These are phyloP conservation scores for Globisporangium alternatum DNA, from an alignment of 352 stramenopile species.

Conservation along the genomic window DNA sequence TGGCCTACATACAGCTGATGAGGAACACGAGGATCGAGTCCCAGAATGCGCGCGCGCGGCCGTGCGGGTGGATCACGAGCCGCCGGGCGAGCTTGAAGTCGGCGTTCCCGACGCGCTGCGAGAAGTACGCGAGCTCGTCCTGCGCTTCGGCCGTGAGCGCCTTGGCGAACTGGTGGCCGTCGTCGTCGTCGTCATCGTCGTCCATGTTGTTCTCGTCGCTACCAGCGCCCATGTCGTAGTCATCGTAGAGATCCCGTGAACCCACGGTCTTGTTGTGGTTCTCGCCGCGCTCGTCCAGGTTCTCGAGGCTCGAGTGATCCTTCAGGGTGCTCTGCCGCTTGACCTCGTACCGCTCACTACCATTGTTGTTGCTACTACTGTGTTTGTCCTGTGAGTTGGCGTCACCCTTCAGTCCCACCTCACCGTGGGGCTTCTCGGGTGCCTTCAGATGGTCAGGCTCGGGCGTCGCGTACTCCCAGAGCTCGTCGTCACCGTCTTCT, in stretches of 20 bases:
- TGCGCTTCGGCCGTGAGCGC: constrained; percentile 32
- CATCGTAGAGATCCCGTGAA: constrained; percentile 10
- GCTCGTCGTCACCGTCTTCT: not conserved
- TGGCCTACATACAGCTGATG: constrained; percentile 51
- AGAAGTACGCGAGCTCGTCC: constrained; percentile 69
- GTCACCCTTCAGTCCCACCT: not conserved
- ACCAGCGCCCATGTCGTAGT: not conserved
- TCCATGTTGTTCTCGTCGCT: constrained; percentile 11
- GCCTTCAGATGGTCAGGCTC: constrained; percentile 2
- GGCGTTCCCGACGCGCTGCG: constrained; percentile 35
- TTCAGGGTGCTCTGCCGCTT: constrained; percentile 8
- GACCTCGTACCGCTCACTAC: not conserved
- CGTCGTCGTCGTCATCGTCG: constrained; percentile 14
- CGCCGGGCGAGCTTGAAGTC: constrained; percentile 49
- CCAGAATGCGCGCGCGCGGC: constrained; percentile 49
- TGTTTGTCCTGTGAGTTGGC: not conserved
- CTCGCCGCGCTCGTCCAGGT: not conserved
- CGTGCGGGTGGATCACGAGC: constrained; percentile 65
- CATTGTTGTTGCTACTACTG: not conserved
- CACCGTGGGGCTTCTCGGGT: not conserved
- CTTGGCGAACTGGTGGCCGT: constrained; percentile 17
- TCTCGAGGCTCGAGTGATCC: constrained; percentile 1
- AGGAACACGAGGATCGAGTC: constrained; percentile 53
- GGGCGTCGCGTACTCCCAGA: constrained; percentile 13
- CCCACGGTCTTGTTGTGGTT: not conserved